Conservation (phyloP, 169 alveolate species). For the Ichthyophthirius multifiliis region DNA sequence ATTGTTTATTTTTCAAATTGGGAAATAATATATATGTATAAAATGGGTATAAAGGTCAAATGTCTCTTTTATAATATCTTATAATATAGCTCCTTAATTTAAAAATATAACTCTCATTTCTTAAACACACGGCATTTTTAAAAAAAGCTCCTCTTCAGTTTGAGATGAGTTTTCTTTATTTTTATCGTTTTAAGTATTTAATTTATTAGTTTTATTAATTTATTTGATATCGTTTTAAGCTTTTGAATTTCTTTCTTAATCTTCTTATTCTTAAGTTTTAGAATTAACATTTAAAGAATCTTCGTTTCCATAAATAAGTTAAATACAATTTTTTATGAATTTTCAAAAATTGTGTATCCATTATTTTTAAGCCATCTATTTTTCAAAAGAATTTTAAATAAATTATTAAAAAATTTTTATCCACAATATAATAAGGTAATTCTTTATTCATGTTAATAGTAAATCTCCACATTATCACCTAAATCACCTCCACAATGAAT, state of each 20-base stretch:
- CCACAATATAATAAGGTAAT: constrained; percentile 30
- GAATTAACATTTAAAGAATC: not conserved
- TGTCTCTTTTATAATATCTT: constrained; percentile 34
- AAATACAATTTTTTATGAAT: not conserved
- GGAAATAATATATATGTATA: constrained; percentile 35
- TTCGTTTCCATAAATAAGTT: not conserved
- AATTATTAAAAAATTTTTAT: constrained; percentile 12
- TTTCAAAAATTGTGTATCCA: constrained; percentile 22
- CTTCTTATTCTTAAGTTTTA: not conserved
- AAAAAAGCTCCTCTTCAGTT: constrained; percentile 38
- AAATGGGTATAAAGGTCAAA: constrained; percentile 12
- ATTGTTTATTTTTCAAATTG: constrained; percentile 4
- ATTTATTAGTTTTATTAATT: not conserved
- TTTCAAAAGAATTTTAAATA: constrained; percentile 33
- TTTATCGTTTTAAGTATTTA: not conserved
- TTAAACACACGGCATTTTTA: constrained; percentile 40
- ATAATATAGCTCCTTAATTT: constrained; percentile 39
- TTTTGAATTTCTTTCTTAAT: not conserved
- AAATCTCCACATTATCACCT: constrained; percentile 38
- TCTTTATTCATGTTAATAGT: constrained; percentile 29
- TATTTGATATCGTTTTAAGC: not conserved
- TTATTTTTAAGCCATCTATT: constrained; percentile 47
- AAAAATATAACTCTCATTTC: constrained; percentile 41
- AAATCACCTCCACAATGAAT: constrained; percentile 45
- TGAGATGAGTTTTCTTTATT: constrained; percentile 24